A percentile compares a stretch with the other conserved stretches of the same genome.
Evolutionary conservation across 345 rosid genomes (phyloP).

Genomic region (Citrus australasica): DNA sequence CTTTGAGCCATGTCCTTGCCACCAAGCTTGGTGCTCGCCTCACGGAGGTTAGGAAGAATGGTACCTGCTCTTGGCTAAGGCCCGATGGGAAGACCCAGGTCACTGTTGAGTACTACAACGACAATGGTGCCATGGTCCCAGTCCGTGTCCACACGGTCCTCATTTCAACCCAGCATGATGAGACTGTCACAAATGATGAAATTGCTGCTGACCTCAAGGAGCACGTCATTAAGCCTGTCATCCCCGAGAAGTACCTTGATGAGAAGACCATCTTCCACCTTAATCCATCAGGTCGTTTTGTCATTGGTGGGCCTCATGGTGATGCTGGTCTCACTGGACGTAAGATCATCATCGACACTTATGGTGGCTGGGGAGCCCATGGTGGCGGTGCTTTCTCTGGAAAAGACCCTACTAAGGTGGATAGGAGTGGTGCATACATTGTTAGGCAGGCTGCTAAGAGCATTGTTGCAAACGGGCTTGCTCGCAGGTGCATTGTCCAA

Average conservation of each 20-base stretch:
- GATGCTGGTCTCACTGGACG: slow-evolving; percentile 76
- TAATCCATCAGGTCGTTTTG: slow-evolving; percentile 81
- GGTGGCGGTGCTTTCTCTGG: slow-evolving; percentile 87
- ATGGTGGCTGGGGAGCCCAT: slow-evolving; percentile 80
- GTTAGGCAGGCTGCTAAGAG: slow-evolving; percentile 90
- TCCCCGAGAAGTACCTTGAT: slow-evolving; percentile 73
- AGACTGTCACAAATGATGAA: slow-evolving; percentile 74
- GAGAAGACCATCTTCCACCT: slow-evolving; percentile 91
- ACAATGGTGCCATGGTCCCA: slow-evolving; percentile 75
- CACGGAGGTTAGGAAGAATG: slow-evolving; percentile 78
- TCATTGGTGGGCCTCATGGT: slow-evolving; percentile 78
- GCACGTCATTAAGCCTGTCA: slow-evolving; percentile 73
- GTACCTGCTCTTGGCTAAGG: slow-evolving; percentile 69
- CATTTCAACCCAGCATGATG: slow-evolving; percentile 74
- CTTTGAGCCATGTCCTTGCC: slow-evolving; percentile 73
- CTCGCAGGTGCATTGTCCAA: slow-evolving; percentile 67
- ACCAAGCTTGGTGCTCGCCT: slow-evolving; percentile 74
- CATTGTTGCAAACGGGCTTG: slow-evolving; percentile 63
- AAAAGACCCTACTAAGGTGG: slow-evolving; percentile 79
- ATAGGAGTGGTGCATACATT: slow-evolving; percentile 75
- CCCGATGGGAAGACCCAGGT: slow-evolving; percentile 85
- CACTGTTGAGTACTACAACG: slow-evolving; percentile 72
- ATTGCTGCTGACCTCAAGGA: slow-evolving; percentile 80
- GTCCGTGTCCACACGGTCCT: slow-evolving; percentile 76
- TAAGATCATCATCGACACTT: slow-evolving; percentile 74